Percentiles rank a stretch among this genome's conserved stretches.
Evolutionary conservation across 73 alveolate genomes (phyloP).

Genomic region (Symbiodinium pilosum): DNA sequence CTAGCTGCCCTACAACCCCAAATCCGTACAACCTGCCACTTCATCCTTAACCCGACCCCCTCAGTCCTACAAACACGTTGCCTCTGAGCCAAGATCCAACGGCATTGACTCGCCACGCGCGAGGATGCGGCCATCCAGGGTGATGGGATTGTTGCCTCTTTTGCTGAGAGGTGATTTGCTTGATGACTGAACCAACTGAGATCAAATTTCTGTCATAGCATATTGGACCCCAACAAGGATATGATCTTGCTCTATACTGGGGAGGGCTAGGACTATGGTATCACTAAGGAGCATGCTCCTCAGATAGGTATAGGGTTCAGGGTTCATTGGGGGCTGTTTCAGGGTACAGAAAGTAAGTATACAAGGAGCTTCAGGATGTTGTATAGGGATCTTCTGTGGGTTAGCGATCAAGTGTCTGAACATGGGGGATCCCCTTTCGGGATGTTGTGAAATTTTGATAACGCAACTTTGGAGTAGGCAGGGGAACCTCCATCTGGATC

Average conservation of each 20-base stretch:
- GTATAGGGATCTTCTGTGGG: not conserved
- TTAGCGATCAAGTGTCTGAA: not conserved
- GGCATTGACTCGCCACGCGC: conserved; percentile 43
- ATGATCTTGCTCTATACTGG: too few relatives aligned
- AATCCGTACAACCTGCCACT: not conserved
- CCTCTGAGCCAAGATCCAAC: conserved; percentile 62
- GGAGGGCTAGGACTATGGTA: too few relatives aligned
- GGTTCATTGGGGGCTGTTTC: not conserved
- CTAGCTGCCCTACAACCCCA: not conserved
- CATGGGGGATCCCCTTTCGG: not conserved
- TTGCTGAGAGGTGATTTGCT: too few relatives aligned
- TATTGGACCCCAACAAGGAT: too few relatives aligned
- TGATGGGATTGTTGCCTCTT: conserved; percentile 87
- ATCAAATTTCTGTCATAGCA: too few relatives aligned
- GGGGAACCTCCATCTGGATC: too few relatives aligned
- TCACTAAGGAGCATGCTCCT: too few relatives aligned
- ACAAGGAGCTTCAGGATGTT: too few relatives aligned
- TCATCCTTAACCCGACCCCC: not conserved
- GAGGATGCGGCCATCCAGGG: conserved; percentile 79
- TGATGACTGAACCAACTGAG: too few relatives aligned
- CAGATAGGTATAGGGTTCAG: not conserved
- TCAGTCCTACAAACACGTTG: not conserved
- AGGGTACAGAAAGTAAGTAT: not conserved
- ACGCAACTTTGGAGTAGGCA: too few relatives aligned
- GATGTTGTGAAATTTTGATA: not conserved